Evolutionary conservation across 2,329 filamentous ascomycete genomes (phyloP).

Genomic region (Fusarium temperatum): DNA sequence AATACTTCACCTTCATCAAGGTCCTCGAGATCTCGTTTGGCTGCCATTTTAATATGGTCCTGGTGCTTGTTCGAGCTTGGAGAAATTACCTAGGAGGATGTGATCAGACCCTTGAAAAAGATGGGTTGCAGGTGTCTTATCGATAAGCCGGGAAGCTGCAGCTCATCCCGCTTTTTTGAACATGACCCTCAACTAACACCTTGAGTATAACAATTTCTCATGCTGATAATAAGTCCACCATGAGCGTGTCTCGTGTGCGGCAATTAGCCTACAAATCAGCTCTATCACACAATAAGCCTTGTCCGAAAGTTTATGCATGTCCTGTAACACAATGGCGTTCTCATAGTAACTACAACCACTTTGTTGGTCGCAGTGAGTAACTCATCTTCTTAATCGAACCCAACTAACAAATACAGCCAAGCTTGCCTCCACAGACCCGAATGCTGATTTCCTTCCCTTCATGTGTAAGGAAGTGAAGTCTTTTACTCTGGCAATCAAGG

Average conservation of each 20-base stretch:
- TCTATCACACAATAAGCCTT: neutral
- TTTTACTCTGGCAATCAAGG: slow-evolving; percentile 72
- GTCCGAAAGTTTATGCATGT: neutral
- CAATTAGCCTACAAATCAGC: slow-evolving; percentile 26
- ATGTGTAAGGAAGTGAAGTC: slow-evolving; percentile 36
- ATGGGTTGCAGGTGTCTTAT: slow-evolving; percentile 28
- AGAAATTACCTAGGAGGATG: slow-evolving; percentile 1
- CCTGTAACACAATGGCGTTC: slow-evolving; percentile 38
- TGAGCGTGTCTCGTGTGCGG: slow-evolving; percentile 47
- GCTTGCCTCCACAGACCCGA: neutral
- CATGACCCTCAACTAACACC: neutral
- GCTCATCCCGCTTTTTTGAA: slow-evolving; percentile 25
- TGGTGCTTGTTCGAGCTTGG: slow-evolving; percentile 5
- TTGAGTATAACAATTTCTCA: slow-evolving; percentile 20
- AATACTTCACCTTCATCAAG: slow-evolving; percentile 42
- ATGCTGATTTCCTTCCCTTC: slow-evolving; percentile 16
- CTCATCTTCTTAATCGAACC: neutral
- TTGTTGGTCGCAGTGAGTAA: slow-evolving; percentile 46
- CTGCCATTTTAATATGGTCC: slow-evolving; percentile 42
- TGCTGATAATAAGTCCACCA: slow-evolving; percentile 39
- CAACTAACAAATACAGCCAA: slow-evolving; percentile 26
- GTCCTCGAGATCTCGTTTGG: slow-evolving; percentile 48
- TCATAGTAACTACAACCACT: slow-evolving; percentile 50
- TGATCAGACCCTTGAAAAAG: slow-evolving; percentile 9
- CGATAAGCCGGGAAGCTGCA: slow-evolving; percentile 28